Evolutionary conservation across 2,329 filamentous ascomycete species (phyloP), one percentile per base, ranked within the genome.

Genomic region (Ophiocordyceps camponoti-leonardi): DNA sequence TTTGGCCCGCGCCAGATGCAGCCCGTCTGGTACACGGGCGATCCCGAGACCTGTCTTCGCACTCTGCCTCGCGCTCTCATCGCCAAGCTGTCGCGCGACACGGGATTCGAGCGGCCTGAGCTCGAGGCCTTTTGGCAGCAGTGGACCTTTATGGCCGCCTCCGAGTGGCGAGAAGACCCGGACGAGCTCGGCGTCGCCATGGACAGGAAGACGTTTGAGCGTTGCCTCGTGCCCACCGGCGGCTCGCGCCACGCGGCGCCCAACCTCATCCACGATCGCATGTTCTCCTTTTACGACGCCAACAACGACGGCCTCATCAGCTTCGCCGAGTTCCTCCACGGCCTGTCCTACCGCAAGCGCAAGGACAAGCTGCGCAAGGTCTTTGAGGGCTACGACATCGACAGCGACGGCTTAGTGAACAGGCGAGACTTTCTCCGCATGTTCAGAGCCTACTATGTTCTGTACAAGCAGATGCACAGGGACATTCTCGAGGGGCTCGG

Each of bases 71-170:
- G 77, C 23, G 61, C 68, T 2, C 64, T 92, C 35, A 80, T 85
- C 45, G 74, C 78, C 45, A 79, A 79, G 48, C 70, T 88, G 46
- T 77, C 77, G 28, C 72, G 72, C 46, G 80, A 85, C 49, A 87
- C 83, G 0, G 79, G 79, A 18, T 85, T 93, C 61, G 87, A 95
- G 56, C 76, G 83, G 26, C 82, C 86, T 2, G 86, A 94, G 60
- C 68, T 98, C 6, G 90, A 96, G 63, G 90, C 88, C 7, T 77
- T 94, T 40, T 96, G 88, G 81, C 90, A 96, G 57, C 90, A 96
- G 58, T 98, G 94, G 74, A 88, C 85, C 6, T 95, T 88, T 59
- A 81, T 95, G 63, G 90, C 90, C 40, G 90, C 84, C 52, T 81
- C 81, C 6, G 81, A 90, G 58, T 94, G 83, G 82, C 67, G 77